Evolutionary conservation across 2,329 filamentous ascomycete genomes (phyloP), one percentile per base, ranked within the genome.

Genomic region (Botryosphaeria dothidea): DNA sequence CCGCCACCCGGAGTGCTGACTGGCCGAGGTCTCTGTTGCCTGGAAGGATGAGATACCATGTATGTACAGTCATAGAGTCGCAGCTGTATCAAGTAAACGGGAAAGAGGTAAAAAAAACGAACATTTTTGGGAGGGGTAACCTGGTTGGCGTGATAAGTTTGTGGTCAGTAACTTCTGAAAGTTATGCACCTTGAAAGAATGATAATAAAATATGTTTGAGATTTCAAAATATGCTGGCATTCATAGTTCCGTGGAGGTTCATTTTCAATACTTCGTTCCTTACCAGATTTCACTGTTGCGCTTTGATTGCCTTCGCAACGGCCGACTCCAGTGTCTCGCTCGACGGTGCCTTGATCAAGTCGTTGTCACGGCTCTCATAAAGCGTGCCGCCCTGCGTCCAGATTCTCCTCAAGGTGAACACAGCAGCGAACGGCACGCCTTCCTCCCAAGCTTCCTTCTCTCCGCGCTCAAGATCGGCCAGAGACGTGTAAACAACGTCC

Each of bases 331-430:
- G 31, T 43, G 62, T 43, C 17, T 57, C 62, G 13, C 51, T 49
- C 51, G 19, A 13, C 29, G 43, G 48, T 13, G 38, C 43, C 38
- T 27, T 15, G 15, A 64, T 19, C 25, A 63, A 25, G 13, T 45
- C 83, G 70, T 92, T 92, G 72, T 91, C 41, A 4, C 48, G 38
- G 8, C 52, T 49, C 27, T 86, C 84, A 72, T 92, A 92, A 51
- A 92, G 74, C 0, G 90, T 92, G 1, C 88, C 88, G 0, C 90
- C 90, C 70, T 90, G 86, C 0, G 85, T 85, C 90, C 90, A 92
- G 58, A 92, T 92, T 19, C 90, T 79, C 51, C 87, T 80, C 68
- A 92, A 77, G 0, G 90, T 92, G 56, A 83, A 81, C 1, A 79
- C 68, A 0, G 86, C 86, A 0, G 87, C 88, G 19, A 72, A 66